Base-by-base conservation (phyloP, 768 basidiomycete genomes). In the Kwoniella dendrophila region DNA sequence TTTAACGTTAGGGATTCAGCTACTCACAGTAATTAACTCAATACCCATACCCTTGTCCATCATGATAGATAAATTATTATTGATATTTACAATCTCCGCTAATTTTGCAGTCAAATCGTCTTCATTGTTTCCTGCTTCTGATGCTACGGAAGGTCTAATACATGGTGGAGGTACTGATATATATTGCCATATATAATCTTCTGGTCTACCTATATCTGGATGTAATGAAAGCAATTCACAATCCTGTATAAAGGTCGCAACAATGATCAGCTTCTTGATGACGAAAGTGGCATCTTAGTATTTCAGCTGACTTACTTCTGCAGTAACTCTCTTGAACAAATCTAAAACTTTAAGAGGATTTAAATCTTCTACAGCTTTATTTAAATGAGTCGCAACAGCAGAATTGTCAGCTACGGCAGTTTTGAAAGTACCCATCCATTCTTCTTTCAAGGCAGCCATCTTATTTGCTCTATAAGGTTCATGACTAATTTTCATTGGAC, bases 171-270 rank as follows among this genome's bases (percentile, higher is more conserved):
- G 96, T 30, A 99, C 96, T 24, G 93, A 95, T 14, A 99, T 86
- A 78, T 97, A 99, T 79, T 98, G 95, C 95, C 96, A 99, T 53
- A 99, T 86, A 71, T 92, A 96, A 77, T 97, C 90, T 81, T 99
- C 96, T 10, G 96, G 96, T 55, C 96, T 82, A 48, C 95, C 94
- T 73, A 87, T 87, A 14, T 84, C 84, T 1, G 96, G 96, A 59
- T 90, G 87, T 60, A 98, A 79, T 1, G 96, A 95, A 11, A 99
- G 83, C 45, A 99, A 82, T 79, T 99, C 96, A 74, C 92, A 95
- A 71, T 99, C 96, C 90, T 95, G 65, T 32, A 43, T 8, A n/a
- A 44, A 62, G 56, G 7, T 65, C 54, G 48, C 44, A 49, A 24
- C 7, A 20, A 30, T 27, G 16, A n/a, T n/a, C 36, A 43, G 24